Base-by-base conservation (phyloP, 2,329 filamentous ascomycete genomes). In the Ophiostoma perfectum region DNA sequence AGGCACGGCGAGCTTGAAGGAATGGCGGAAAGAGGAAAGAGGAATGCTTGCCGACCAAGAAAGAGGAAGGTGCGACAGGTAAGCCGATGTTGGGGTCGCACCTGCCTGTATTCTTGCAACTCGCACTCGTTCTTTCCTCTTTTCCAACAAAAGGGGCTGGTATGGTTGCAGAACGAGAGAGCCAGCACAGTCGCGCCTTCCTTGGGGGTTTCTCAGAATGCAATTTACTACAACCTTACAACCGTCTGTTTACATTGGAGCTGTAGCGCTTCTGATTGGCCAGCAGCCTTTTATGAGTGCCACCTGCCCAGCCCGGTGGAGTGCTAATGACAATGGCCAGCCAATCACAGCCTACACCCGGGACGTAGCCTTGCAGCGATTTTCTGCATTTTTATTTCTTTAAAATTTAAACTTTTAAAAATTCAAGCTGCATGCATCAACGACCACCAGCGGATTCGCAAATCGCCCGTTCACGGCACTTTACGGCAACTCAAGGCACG, bases 61-160 rank as follows among this genome's bases (percentile, higher is more conserved):
- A 67, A 44, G 52, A 60, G 41, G 9, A 44, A 64, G 62, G 62
- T 41, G 55, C 27, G 55, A 62, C 27, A 12, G 42, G 42, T 45
- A 45, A 4, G 49, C 49, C n/a, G 9, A 45, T 64, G 41, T 65
- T 49, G 27, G 27, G 18, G 44, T 65, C 62, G 66, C 44, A 65
- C 66, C 62, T 67, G 47, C 66, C 66, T 41, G 18, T 60, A 18
- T 65, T 65, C 62, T 64, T 65, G 62, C 62, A 42, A 67, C 47
- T 67, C 62, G 66, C 38, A 67, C 18, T 65, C 66, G 66, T 65
- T 52, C 66, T 64, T 67, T 58, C 60, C 45, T 64, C 45, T 67
- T 67, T 41, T 65, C 52, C 47, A 44, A 44, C 55, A 60, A 67
- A 52, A 67, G 44, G 66, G 38, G 41, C 9, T 64, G 60, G 39